phyloP scores from a whole-genome alignment of 805 yeast species.

The Starmerella apis region DNA sequence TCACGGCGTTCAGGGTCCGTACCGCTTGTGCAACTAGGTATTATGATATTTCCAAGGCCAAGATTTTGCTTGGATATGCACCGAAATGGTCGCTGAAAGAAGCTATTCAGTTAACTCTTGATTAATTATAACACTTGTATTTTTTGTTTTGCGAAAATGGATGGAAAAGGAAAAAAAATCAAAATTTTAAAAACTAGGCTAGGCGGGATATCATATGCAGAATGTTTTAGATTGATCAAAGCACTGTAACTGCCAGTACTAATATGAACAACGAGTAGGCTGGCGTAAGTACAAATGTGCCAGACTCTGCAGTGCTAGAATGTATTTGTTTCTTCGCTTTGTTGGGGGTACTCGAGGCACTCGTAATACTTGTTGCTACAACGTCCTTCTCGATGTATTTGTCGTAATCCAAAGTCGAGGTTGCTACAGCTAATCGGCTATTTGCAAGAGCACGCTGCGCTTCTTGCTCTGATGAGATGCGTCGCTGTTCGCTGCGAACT shows the following conservation, averaged over 20 bases:
- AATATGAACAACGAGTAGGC: background rate
- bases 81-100: conserved; percentile 70
- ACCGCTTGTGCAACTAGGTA: conserved; percentile 89
- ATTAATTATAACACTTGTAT: background rate
- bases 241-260: background rate
- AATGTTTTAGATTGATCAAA: too few species aligned
- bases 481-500: conserved; percentile 19
- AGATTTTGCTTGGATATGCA: conserved; percentile 58
- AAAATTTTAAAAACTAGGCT: background rate
- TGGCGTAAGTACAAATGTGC: background rate
- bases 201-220: too few species aligned
- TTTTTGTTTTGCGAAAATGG: too few species aligned
- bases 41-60: conserved; percentile 85
- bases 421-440: background rate
- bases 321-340: background rate
- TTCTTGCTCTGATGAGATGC: conserved; percentile 6
- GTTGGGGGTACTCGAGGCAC: background rate
- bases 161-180: background rate
- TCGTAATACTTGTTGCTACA: background rate
- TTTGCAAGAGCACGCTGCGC: background rate
- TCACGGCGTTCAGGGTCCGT: conserved; percentile 89
- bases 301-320: background rate
- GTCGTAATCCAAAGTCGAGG: background rate
- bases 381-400: background rate
- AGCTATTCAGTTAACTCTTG: conserved; percentile 36